Base-by-base conservation (phyloP, 768 basidiomycete genomes). In the Podaxis sp. region DNA sequence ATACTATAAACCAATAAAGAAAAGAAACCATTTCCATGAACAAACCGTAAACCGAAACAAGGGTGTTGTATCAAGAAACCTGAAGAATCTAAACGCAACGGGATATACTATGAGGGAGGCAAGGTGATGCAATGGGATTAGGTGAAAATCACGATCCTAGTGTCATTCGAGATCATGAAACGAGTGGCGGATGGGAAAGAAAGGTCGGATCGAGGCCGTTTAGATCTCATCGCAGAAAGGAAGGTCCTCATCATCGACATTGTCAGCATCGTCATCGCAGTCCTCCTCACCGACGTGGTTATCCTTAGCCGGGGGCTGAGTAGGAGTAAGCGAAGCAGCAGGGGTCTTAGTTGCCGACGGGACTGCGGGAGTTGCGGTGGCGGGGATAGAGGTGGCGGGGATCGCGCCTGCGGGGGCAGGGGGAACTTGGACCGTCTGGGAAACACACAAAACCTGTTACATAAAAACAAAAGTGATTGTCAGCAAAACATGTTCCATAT, bases 221-320 rank as follows among this genome's bases (percentile, higher is more conserved):
- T 69, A 77, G 65, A 78, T 71, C 73, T 83, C 78, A 63, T 84
- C 81, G 70, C 84, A 85, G 66, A 62, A 84, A 46, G 82, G 82
- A 14, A 83, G 68, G 64, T 78, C 74, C 6, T 77, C 76, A 55
- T 78, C 78, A 40, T 76, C 75, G 1, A 63, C 62, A 16, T 62
- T 61, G 10, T 61, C 65, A 21, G 60, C 56, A 56, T 64, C 63
- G 14, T 63, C 64, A 10, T 61, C 64, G 23, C 61, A 55, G 59
- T 70, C 68, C 28, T 70, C 69, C 53, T 36, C 47, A 13, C 56
- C 44, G 58, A 70, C 57, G n/a, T 40, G 25, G 9, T 62, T 55
- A 44, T 64, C 61, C n/a, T 59, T 55, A 37, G 23, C 63, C 65
- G 32, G 50, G 27, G 28, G 3, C 6, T 21, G 52, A 18, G 55